Evolutionary conservation across 2,329 filamentous ascomycete genomes (phyloP).

Genomic region (Cladosporium oxysporum): DNA sequence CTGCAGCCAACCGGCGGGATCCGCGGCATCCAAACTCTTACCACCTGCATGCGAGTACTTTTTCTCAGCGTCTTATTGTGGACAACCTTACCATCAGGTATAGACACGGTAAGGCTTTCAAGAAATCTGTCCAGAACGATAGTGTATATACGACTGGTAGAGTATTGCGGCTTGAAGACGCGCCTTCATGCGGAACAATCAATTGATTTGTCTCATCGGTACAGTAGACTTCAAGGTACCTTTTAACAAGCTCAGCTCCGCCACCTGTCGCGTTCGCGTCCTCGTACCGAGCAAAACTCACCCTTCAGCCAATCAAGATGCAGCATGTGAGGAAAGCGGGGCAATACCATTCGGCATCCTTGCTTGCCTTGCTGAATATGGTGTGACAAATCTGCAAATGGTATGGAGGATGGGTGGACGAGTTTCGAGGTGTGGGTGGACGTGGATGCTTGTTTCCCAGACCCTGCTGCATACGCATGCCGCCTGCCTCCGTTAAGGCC

Average conservation of each 20-base stretch:
- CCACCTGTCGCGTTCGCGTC: constrained; percentile 8
- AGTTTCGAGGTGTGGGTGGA: background rate
- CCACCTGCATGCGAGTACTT: background rate
- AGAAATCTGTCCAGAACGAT: too few species aligned
- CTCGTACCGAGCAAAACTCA: background rate
- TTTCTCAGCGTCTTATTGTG: background rate
- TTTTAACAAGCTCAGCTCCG: constrained; percentile 12
- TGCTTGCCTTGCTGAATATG: constrained; percentile 1
- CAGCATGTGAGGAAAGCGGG: constrained; percentile 5
- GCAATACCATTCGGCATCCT: constrained; percentile 5
- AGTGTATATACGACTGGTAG: too few species aligned
- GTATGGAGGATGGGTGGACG: background rate
- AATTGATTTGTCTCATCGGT: background rate
- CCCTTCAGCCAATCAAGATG: background rate
- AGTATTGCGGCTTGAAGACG: background rate
- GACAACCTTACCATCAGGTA: background rate
- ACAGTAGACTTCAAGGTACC: background rate
- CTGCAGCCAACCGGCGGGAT: constrained; percentile 11
- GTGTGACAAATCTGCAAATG: constrained; percentile 14
- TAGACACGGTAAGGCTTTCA: too few species aligned
- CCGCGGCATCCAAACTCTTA: background rate
- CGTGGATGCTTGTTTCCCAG: constrained; percentile 11
- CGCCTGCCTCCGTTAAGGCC: constrained; percentile 14
- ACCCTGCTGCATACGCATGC: constrained; percentile 13
- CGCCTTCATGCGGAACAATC: background rate